A percentile compares a stretch with the other conserved stretches of the same genome.
Evolutionary conservation across 176 grass and related monocot genomes (phyloP).

Genomic region (Musa beccarii): DNA sequence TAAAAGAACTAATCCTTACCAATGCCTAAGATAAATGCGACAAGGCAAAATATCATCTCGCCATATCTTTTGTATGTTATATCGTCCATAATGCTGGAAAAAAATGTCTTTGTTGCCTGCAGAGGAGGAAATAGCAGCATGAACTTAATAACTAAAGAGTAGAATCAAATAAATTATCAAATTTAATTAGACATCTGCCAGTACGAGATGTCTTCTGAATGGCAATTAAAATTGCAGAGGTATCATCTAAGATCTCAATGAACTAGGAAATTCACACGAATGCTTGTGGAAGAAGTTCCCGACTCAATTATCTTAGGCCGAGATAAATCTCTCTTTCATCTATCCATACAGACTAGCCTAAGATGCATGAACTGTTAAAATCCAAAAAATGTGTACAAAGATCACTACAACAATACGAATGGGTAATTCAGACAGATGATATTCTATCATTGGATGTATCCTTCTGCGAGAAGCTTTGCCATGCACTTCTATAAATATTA

Average conservation of each 20-base stretch:
- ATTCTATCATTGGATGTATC: background rate
- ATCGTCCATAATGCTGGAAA: constrained; percentile 63
- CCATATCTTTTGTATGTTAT: constrained; percentile 88
- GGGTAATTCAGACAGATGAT: too few relatives aligned
- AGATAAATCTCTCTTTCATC: too few relatives aligned
- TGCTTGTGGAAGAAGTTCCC: background rate
- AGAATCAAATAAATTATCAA: background rate
- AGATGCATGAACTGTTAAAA: background rate
- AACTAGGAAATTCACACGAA: too few relatives aligned
- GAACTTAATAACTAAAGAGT: background rate
- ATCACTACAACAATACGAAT: background rate
- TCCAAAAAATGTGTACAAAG: background rate
- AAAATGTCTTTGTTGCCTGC: constrained; percentile 81
- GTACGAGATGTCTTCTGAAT: too few relatives aligned
- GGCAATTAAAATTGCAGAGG: too few relatives aligned
- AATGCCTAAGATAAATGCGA: constrained; percentile 85
- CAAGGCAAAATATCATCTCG: constrained; percentile 88
- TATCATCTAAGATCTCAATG: too few relatives aligned
- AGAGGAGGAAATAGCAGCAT: constrained; percentile 15
- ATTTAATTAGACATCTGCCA: too few relatives aligned
- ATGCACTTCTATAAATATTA: background rate
- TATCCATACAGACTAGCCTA: background rate
- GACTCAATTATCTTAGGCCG: too few relatives aligned
- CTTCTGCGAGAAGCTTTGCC: background rate
- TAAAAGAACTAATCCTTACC: constrained; percentile 32